Conservation (phyloP, 805 yeast genomes). For the Saccharomycopsis javanensis region DNA sequence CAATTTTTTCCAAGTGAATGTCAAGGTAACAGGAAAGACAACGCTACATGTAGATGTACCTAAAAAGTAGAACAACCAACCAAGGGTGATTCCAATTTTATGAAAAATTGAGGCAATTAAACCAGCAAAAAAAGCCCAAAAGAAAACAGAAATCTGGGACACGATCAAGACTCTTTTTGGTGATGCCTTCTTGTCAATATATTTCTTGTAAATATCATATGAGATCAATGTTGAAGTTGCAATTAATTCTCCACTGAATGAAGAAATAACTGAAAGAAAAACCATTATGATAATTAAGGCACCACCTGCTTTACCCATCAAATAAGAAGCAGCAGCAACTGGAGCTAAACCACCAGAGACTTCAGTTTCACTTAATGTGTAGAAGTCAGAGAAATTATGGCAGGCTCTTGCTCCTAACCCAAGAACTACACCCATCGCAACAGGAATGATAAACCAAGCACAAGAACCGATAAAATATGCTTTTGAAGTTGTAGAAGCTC, state of each 20-base stretch:
- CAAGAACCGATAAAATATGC: conserved; percentile 33
- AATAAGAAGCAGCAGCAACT: conserved; percentile 32
- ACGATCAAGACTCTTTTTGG: conserved; percentile 33
- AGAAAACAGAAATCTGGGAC: conserved; percentile 35
- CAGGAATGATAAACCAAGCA: conserved; percentile 34
- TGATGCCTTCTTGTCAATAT: conserved; percentile 34
- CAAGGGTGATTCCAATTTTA: conserved; percentile 28
- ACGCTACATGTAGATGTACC: conserved; percentile 36
- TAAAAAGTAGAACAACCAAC: conserved; percentile 32
- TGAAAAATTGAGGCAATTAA: conserved; percentile 32
- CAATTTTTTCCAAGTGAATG: conserved; percentile 32
- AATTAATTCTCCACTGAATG: conserved; percentile 34
- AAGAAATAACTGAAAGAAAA: conserved; percentile 34
- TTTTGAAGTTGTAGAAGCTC: conserved; percentile 26
- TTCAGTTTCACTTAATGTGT: conserved; percentile 30
- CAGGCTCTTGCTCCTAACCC: conserved; percentile 33
- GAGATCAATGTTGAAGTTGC: conserved; percentile 35
- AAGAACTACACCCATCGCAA: conserved; percentile 29
- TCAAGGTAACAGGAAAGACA: conserved; percentile 31
- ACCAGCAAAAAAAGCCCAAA: conserved; percentile 31
- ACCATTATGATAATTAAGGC: conserved; percentile 33
- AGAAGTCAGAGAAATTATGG: conserved; percentile 26
- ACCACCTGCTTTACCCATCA: conserved; percentile 37
- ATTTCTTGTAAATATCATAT: conserved; percentile 38
- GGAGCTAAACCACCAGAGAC: conserved; percentile 32